Evolutionary conservation across 768 basidiomycete genomes (phyloP), one percentile per base, ranked within the genome.

Genomic region (Termitomyces heimii): DNA sequence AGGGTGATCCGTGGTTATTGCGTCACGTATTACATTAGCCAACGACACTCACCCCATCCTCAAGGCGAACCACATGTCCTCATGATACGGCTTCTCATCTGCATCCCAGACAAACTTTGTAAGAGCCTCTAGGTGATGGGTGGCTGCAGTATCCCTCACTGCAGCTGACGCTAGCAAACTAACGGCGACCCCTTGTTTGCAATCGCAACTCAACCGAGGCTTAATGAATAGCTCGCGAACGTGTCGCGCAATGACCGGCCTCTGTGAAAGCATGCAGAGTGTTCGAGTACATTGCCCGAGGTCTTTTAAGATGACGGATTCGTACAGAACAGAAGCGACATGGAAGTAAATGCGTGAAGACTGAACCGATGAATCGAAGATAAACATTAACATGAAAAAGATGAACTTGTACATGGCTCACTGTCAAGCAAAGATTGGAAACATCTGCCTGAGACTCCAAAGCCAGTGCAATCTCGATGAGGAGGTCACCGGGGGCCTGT

Each of bases 61-160:
- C 62, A 92, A 73, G 44, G 84, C 82, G 59, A 86, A 80, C 89
- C 89, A 92, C 85, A 92, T 86, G 60, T 86, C 83, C 58, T 90
- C 89, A 59, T 81, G 71, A 34, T 77, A 79, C 16, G 84, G 81
- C 34, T 83, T 73, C 66, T 88, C 85, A 13, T 87, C 86, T 4
- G 81, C 85, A 59, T 85, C 85, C 89, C 89, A 92, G 35, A 80
- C 70, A 63, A 91, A 91, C 13, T 74, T 82, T 29, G 75, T 71
- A 40, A 92, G 76, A 20, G 85, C 85, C 47, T 90, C 89, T 43
- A 91, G 69, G 47, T 71, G 67, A 63, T 63, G 71, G 40, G 79
- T 73, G 6, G 70, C 70, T 8, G 83, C 85, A 9, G 80, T 72
- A 22, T 73, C 65, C 22, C 78, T 69, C 29, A 89, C 76, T 3